Percentiles rank a stretch among this genome's conserved stretches.
Evolutionary conservation across 768 basidiomycete genomes (phyloP).

Genomic region (Boletus rubescentipes): DNA sequence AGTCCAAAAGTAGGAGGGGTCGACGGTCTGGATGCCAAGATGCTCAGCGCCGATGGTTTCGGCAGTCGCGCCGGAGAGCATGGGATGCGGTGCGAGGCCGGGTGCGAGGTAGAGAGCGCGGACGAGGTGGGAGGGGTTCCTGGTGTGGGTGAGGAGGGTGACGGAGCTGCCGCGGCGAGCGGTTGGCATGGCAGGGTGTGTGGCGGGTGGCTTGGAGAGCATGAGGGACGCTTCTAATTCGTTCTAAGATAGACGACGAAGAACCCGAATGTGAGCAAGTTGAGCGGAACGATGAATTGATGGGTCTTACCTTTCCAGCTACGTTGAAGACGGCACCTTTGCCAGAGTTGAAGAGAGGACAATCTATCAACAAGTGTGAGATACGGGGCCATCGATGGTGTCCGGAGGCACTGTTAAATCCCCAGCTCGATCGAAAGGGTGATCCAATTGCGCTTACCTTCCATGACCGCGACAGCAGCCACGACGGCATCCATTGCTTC

Average conservation of each 20-base stretch:
- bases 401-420: no score
- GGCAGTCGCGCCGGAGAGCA: constrained; percentile 65
- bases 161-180: constrained; percentile 62
- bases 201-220: constrained; percentile 73
- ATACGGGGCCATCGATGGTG: background rate
- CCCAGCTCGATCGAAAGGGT: background rate
- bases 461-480: constrained; percentile 70
- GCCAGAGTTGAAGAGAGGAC: constrained; percentile 74
- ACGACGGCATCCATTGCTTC: constrained; percentile 83
- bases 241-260: constrained; percentile 44
- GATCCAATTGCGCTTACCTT: constrained; percentile 45
- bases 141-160: constrained; percentile 62
- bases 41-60: constrained; percentile 55
- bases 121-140: constrained; percentile 73
- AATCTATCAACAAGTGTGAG: constrained; percentile 44
- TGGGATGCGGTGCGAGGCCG: constrained; percentile 57
- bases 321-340: constrained; percentile 84
- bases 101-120: constrained; percentile 73
- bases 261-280: no score
- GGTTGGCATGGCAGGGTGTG: constrained; percentile 57
- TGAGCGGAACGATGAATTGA: no score
- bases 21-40: constrained; percentile 58
- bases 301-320: constrained; percentile 63
- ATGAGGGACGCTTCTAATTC: constrained; percentile 82
- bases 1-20: constrained; percentile 80